Evolutionary conservation across 2,329 filamentous ascomycete genomes (phyloP).

Genomic region (Alternaria metachromatica): DNA sequence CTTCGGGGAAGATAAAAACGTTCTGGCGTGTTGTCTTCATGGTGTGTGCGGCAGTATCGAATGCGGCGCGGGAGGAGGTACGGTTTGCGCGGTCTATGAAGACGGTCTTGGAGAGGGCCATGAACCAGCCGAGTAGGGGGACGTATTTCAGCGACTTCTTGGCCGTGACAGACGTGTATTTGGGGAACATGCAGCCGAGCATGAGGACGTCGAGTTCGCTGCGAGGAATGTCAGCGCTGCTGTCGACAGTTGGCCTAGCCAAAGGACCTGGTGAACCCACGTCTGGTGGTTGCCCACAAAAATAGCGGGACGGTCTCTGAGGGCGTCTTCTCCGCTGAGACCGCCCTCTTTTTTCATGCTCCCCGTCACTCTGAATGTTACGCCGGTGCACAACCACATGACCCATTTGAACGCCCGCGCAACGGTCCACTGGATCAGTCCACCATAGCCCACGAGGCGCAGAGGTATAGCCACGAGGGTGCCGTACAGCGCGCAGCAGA

Average conservation of each 20-base stretch:
- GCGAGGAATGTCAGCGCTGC: constrained; percentile 19
- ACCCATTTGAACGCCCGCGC: constrained; percentile 79
- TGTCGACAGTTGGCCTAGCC: background rate
- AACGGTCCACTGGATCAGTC: constrained; percentile 84
- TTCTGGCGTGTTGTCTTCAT: constrained; percentile 72
- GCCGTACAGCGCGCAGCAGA: constrained; percentile 69
- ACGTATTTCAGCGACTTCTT: constrained; percentile 81
- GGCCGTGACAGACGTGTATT: constrained; percentile 89
- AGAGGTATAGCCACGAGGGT: constrained; percentile 76
- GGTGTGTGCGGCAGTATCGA: constrained; percentile 80
- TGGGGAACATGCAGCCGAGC: constrained; percentile 87
- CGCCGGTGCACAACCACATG: constrained; percentile 77
- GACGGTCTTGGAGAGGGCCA: constrained; percentile 80
- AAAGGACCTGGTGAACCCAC: constrained; percentile 34
- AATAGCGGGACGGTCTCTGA: constrained; percentile 72
- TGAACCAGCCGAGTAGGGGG: constrained; percentile 95
- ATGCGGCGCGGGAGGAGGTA: constrained; percentile 81
- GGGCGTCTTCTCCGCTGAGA: constrained; percentile 41
- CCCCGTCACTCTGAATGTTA: constrained; percentile 73
- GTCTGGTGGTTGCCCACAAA: constrained; percentile 96
- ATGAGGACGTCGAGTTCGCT: constrained; percentile 90
- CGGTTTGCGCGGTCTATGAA: constrained; percentile 94
- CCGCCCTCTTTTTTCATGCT: constrained; percentile 40
- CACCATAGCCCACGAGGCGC: constrained; percentile 72
- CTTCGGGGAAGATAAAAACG: constrained; percentile 90